A percentile compares a stretch with the other conserved stretches of the same genome.
These are phyloP conservation scores for Pseudogymnoascus sp. DNA, from an alignment of 2,329 filamentous ascomycete genomes.

Conservation along the genomic window DNA sequence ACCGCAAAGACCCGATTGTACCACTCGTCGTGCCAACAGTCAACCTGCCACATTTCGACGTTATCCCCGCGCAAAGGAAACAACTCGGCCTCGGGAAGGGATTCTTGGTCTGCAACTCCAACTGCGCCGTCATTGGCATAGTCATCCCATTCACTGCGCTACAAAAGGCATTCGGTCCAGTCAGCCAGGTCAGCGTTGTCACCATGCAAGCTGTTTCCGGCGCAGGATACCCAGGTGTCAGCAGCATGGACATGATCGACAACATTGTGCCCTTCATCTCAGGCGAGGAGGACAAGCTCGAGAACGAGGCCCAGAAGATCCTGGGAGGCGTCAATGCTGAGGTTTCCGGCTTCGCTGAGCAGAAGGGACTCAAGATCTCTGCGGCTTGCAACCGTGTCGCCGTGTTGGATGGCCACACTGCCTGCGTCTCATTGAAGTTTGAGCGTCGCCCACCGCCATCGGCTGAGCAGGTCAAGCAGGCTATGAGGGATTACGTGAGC, in stretches of 20 bases:
- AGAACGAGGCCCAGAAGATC: conserved; percentile 92
- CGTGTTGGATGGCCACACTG: conserved; percentile 92
- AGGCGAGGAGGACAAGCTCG: conserved; percentile 93
- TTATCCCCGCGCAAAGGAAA: conserved; percentile 81
- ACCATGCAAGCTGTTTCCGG: conserved; percentile 94
- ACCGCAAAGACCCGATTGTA: conserved; percentile 80
- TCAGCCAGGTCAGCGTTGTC: conserved; percentile 68
- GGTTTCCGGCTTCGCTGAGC: conserved; percentile 67
- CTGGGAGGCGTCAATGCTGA: conserved; percentile 66
- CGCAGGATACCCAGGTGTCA: conserved; percentile 82
- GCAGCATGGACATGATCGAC: conserved; percentile 91
- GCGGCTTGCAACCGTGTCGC: conserved; percentile 89
- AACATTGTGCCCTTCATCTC: conserved; percentile 92
- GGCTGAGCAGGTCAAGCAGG: conserved; percentile 67
- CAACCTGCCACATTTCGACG: conserved; percentile 76
- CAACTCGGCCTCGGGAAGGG: conserved; percentile 68
- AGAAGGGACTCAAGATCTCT: conserved; percentile 64
- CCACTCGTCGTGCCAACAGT: conserved; percentile 93
- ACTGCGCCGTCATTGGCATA: conserved; percentile 93
- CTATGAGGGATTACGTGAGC: conserved; percentile 69
- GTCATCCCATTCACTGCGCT: conserved; percentile 92
- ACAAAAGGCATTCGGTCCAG: conserved; percentile 74
- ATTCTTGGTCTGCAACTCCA: conserved; percentile 95
- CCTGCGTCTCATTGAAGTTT: conserved; percentile 85
- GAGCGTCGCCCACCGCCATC: conserved; percentile 63